Percentiles rank a stretch among this genome's conserved stretches.
Evolutionary conservation across 2,329 filamentous ascomycete genomes (phyloP).

Genomic region (Diplodia seriata): DNA sequence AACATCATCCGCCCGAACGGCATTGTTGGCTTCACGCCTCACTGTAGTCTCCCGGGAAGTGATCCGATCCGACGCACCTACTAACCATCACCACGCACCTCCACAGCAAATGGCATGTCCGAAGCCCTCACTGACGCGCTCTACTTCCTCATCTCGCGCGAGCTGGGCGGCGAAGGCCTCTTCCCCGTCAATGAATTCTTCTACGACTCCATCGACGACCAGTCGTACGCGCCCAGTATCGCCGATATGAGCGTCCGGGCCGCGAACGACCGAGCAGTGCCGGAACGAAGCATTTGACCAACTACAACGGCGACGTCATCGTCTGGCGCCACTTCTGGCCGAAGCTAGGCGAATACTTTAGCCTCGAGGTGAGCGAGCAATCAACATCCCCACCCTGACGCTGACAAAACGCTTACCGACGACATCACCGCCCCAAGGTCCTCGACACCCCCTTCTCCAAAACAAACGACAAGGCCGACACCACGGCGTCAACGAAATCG

Average conservation of each 20-base stretch:
- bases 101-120: constrained; percentile 48
- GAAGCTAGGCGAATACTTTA: constrained; percentile 47
- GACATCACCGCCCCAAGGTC: too few species aligned
- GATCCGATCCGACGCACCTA: background rate
- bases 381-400: too few species aligned
- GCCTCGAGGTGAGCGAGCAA: constrained; percentile 39
- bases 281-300: constrained; percentile 54
- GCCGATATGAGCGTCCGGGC: constrained; percentile 50
- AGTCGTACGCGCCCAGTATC: constrained; percentile 45
- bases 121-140: constrained; percentile 50
- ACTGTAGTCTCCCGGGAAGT: background rate
- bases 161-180: constrained; percentile 44
- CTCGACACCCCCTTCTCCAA: too few species aligned
- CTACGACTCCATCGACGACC: constrained; percentile 46
- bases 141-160: constrained; percentile 49
- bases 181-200: constrained; percentile 47
- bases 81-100: background rate
- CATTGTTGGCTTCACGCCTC: constrained; percentile 41
- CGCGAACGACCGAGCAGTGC: constrained; percentile 40
- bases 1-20: constrained; percentile 44
- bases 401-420: too few species aligned
- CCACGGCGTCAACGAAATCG: too few species aligned
- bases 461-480: too few species aligned
- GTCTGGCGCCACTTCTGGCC: constrained; percentile 53
- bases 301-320: constrained; percentile 50